A percentile compares a stretch with the other conserved stretches of the same genome.
These are phyloP conservation scores for Pythium coloratum DNA, from an alignment of 352 stramenopile species.

Conservation along the genomic window DNA sequence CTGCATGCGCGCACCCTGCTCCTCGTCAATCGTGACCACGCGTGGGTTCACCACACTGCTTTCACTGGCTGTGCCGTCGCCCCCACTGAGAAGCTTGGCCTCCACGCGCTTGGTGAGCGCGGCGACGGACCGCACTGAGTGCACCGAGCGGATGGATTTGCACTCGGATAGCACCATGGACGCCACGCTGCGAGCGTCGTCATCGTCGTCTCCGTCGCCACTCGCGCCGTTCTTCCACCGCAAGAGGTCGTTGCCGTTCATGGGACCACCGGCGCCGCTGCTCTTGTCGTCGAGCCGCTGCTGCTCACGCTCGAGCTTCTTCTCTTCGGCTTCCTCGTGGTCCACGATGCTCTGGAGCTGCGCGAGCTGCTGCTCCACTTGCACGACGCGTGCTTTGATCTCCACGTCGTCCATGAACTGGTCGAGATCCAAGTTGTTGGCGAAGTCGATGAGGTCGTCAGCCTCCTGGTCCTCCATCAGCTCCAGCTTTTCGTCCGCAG, in stretches of 20 bases:
- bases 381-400: slow-evolving; percentile 74
- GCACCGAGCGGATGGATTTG: slow-evolving; percentile 85
- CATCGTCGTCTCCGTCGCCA: slow-evolving; percentile 39
- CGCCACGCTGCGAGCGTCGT: slow-evolving; percentile 70
- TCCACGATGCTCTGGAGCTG: slow-evolving; percentile 87
- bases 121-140: slow-evolving; percentile 78
- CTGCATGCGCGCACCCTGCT: slow-evolving; percentile 81
- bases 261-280: slow-evolving; percentile 16
- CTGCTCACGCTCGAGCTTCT: slow-evolving; percentile 82
- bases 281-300: slow-evolving; percentile 64
- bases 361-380: slow-evolving; percentile 90
- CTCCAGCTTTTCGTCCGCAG: slow-evolving; percentile 73
- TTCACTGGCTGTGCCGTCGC: not conserved
- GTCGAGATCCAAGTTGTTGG: slow-evolving; percentile 92
- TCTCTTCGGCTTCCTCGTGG: slow-evolving; percentile 75
- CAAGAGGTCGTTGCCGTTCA: slow-evolving; percentile 59
- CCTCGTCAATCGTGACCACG: slow-evolving; percentile 89
- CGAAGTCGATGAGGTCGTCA: slow-evolving; percentile 93
- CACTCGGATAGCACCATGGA: slow-evolving; percentile 81
- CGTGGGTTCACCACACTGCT: slow-evolving; percentile 54
- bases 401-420: slow-evolving; percentile 94
- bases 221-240: slow-evolving; percentile 32
- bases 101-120: slow-evolving; percentile 73
- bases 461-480: slow-evolving; percentile 78
- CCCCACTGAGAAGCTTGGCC: slow-evolving; percentile 46